These are phyloP conservation scores for Fusarium oligoseptatum DNA, from an alignment of 2,329 filamentous ascomycete species.

Conservation along the genomic window DNA sequence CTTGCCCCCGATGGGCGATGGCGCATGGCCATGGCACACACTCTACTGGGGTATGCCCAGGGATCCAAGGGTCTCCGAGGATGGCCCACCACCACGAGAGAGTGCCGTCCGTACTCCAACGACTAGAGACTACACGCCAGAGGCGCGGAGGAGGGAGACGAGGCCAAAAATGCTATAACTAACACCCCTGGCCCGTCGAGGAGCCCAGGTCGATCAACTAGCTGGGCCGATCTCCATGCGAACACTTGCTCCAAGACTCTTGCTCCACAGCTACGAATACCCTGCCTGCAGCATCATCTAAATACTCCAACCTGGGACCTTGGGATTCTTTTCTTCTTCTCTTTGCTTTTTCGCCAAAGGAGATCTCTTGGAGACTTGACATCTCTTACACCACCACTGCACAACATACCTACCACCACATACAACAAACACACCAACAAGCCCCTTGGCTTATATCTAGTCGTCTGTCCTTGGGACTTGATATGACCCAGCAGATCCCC, in stretches of 20 bases:
- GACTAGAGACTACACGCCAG: constrained; percentile 19
- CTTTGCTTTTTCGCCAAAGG: constrained; percentile 7
- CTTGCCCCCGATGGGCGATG: constrained; percentile 15
- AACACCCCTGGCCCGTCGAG: constrained; percentile 36
- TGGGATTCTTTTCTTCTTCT: constrained; percentile 16
- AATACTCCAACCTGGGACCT: constrained; percentile 36
- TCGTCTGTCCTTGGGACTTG: constrained; percentile 25
- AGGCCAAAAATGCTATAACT: constrained; percentile 32
- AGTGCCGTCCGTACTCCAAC: background rate
- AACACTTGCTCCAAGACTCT: constrained; percentile 44
- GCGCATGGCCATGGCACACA: constrained; percentile 1
- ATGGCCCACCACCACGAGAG: constrained; percentile 4
- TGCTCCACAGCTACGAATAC: constrained; percentile 42
- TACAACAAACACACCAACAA: background rate
- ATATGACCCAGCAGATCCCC: constrained; percentile 25
- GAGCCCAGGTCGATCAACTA: constrained; percentile 41
- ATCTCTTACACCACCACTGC: background rate
- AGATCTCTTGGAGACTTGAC: constrained; percentile 13
- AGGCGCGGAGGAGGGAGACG: constrained; percentile 29
- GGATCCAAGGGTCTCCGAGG: constrained; percentile 23
- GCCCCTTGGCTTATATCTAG: constrained; percentile 28
- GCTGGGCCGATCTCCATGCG: constrained; percentile 46
- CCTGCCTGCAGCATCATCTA: constrained; percentile 36
- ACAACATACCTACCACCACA: background rate
- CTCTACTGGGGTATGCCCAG: constrained; percentile 16